Evolutionary conservation across 164 flowering plant genomes (phyloP).

Genomic region (Vitis amurensis): DNA sequence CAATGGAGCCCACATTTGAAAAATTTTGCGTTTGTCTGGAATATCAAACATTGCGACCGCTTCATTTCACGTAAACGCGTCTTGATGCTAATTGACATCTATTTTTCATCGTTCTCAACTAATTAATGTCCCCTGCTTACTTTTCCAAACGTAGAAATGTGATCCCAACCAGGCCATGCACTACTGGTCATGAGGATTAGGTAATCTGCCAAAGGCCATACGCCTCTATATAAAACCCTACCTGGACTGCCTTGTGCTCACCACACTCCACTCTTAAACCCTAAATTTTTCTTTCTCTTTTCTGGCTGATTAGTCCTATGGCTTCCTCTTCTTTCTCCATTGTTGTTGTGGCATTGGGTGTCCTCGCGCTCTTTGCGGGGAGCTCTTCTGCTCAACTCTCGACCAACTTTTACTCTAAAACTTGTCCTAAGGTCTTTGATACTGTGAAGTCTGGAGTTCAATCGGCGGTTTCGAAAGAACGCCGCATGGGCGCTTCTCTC

Average conservation of each 20-base stretch:
- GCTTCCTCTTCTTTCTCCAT: constrained; percentile 20
- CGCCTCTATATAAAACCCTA: constrained; percentile 5
- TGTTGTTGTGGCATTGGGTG: not conserved
- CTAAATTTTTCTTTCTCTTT: not conserved
- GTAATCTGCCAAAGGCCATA: constrained; percentile 1
- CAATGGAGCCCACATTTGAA: too few relatives aligned
- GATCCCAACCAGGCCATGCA: not conserved
- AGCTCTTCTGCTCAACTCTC: constrained; percentile 18
- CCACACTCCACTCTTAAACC: not conserved
- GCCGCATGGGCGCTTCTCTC: constrained; percentile 51
- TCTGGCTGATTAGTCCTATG: not conserved
- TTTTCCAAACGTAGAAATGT: not conserved
- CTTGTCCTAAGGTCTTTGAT: constrained; percentile 32
- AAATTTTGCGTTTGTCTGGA: too few relatives aligned
- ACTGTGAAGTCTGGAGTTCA: constrained; percentile 27
- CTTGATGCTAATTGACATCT: too few relatives aligned
- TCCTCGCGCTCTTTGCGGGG: constrained; percentile 10
- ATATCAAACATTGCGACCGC: too few relatives aligned
- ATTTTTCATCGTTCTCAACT: too few relatives aligned
- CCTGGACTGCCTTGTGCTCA: too few relatives aligned
- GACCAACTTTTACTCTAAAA: constrained; percentile 13
- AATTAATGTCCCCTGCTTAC: not conserved
- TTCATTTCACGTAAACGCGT: too few relatives aligned
- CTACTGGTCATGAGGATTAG: constrained; percentile 1
- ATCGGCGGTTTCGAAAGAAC: constrained; percentile 33